These are phyloP conservation scores for Picochlorum sp. DNA, from an alignment of 139 green algal species.

Conservation along the genomic window DNA sequence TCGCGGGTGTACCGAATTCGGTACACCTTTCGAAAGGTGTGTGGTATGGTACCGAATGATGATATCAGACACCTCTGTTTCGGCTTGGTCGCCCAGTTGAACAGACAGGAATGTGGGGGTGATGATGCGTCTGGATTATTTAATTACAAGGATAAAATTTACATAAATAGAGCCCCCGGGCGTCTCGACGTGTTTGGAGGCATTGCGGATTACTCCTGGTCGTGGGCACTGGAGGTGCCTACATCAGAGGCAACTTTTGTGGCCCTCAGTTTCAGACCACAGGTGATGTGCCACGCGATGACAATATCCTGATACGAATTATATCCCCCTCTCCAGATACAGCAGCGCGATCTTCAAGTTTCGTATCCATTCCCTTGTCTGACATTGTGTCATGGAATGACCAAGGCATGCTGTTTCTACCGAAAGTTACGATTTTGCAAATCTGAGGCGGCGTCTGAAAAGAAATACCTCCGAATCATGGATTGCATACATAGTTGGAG, in stretches of 20 bases:
- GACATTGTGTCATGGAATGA: not conserved
- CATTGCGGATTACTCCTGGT: constrained; percentile 92
- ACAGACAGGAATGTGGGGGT: not conserved
- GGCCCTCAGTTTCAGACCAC: constrained; percentile 52
- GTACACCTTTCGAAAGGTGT: too few relatives aligned
- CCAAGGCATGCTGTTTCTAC: too few relatives aligned
- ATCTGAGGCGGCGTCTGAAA: constrained; percentile 46
- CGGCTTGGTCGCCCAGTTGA: not conserved
- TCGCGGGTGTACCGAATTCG: too few relatives aligned
- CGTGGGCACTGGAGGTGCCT: constrained; percentile 83
- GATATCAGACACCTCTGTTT: not conserved
- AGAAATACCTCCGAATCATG: constrained; percentile 46
- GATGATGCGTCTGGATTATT: constrained; percentile 5
- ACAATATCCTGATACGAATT: not conserved
- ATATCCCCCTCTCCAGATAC: not conserved
- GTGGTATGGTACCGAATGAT: not conserved
- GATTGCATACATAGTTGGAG: constrained; percentile 84
- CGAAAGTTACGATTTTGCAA: constrained; percentile 28
- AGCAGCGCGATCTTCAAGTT: not conserved
- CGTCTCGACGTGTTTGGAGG: constrained; percentile 95
- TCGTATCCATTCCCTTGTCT: not conserved
- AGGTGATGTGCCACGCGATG: not conserved
- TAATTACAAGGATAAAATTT: constrained; percentile 16
- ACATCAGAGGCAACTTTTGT: constrained; percentile 77
- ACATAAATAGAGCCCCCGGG: constrained; percentile 75